Evolutionary conservation across 441 rosid genomes (phyloP).

Genomic region (Caryocar brasiliense): DNA sequence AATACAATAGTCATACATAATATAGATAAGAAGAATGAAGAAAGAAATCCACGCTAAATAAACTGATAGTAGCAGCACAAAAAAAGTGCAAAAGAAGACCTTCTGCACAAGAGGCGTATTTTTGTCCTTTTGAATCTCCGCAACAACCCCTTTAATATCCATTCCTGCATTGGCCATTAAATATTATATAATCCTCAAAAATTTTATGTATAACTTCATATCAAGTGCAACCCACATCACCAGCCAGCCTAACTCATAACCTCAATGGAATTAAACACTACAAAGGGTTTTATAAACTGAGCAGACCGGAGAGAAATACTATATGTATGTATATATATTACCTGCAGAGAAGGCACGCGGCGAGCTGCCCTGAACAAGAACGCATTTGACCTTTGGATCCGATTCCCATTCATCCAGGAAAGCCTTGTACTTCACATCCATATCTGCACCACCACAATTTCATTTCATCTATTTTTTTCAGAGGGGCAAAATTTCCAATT

Average conservation of each 20-base stretch:
- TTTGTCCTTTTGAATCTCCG: slow-evolving; percentile 74
- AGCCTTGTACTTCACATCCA: slow-evolving; percentile 62
- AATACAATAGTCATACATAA: no score
- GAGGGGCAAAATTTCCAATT: no score
- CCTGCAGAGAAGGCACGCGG: slow-evolving; percentile 80
- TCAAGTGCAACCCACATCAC: not conserved
- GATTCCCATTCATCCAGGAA: slow-evolving; percentile 85
- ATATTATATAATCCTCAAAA: slow-evolving; percentile 29
- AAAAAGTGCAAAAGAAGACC: slow-evolving; percentile 44
- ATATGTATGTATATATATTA: no score
- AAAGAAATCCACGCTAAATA: slow-evolving; percentile 1
- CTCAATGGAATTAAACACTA: no score
- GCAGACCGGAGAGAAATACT: no score
- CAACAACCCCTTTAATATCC: slow-evolving; percentile 94
- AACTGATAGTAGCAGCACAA: slow-evolving; percentile 2
- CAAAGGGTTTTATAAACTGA: no score
- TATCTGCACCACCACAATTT: slow-evolving; percentile 37
- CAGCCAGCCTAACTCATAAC: not conserved
- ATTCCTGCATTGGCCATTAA: slow-evolving; percentile 63
- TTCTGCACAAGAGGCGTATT: slow-evolving; percentile 72
- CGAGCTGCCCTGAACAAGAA: slow-evolving; percentile 61
- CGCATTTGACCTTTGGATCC: slow-evolving; percentile 74
- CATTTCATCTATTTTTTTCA: no score
- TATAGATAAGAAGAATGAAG: not conserved
- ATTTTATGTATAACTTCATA: slow-evolving; percentile 16